A percentile compares a stretch with the other conserved stretches of the same genome.
Conservation (phyloP, 2,329 filamentous ascomycete genomes). For the Didymosphaeria variabile region DNA sequence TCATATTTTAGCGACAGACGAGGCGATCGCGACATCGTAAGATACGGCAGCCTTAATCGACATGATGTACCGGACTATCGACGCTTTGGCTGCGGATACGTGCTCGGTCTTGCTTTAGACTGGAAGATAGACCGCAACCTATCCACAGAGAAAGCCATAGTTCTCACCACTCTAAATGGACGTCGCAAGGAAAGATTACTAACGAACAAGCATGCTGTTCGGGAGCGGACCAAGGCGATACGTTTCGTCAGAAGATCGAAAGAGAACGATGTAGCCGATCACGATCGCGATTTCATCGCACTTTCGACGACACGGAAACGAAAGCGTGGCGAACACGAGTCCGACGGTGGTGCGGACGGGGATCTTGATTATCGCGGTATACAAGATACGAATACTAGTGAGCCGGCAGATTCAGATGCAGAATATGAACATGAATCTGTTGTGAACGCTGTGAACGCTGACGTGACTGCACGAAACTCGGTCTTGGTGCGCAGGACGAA, state of each 20-base stretch:
- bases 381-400: slow-evolving; percentile 20
- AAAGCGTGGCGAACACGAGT: slow-evolving; percentile 29
- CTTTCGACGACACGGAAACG: slow-evolving; percentile 32
- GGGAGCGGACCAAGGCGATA: slow-evolving; percentile 36
- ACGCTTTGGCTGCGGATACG: slow-evolving; percentile 71
- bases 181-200: slow-evolving; percentile 60
- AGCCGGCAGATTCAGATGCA: slow-evolving; percentile 48
- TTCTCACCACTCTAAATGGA: slow-evolving; percentile 44
- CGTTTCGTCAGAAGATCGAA: slow-evolving; percentile 32
- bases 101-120: slow-evolving; percentile 71
- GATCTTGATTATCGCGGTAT: slow-evolving; percentile 51
- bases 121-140: slow-evolving; percentile 74
- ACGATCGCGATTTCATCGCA: slow-evolving; percentile 41
- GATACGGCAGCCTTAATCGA: slow-evolving; percentile 77
- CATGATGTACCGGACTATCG: slow-evolving; percentile 76
- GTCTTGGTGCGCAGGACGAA: slow-evolving; percentile 72
- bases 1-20: slow-evolving; percentile 65
- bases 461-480: slow-evolving; percentile 62
- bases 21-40: slow-evolving; percentile 78
- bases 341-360: slow-evolving; percentile 11
- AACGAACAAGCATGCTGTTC: slow-evolving; percentile 31
- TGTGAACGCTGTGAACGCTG: slow-evolving; percentile 28
- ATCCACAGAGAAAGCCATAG: slow-evolving; percentile 60
- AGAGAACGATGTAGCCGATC: slow-evolving; percentile 11
- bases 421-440: slow-evolving; percentile 42